Evolutionary conservation across 2,329 filamentous ascomycete genomes (phyloP).

Genomic region (Rutstroemia sp.): DNA sequence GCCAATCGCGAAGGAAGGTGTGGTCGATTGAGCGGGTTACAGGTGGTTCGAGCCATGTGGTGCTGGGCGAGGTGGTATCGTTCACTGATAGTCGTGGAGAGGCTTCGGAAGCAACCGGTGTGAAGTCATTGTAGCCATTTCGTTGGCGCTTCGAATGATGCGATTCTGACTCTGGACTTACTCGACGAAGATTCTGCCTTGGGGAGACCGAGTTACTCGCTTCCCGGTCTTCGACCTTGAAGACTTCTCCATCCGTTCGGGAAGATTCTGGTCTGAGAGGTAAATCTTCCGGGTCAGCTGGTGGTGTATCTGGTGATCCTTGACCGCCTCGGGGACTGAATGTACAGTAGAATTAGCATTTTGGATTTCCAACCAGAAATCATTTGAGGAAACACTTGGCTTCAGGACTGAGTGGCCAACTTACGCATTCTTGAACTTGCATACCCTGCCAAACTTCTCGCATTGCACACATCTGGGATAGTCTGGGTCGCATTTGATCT

Average conservation of each 20-base stretch:
- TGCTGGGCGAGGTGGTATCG: slow-evolving; percentile 18
- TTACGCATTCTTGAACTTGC: slow-evolving; percentile 81
- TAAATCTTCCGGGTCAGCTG: slow-evolving; percentile 27
- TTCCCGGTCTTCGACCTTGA: slow-evolving; percentile 24
- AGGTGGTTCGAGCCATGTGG: slow-evolving; percentile 17
- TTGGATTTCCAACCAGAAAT: neutral
- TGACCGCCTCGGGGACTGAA: slow-evolving; percentile 30
- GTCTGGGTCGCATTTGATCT: slow-evolving; percentile 93
- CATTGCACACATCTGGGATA: slow-evolving; percentile 84
- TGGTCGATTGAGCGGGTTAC: slow-evolving; percentile 12
- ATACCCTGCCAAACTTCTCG: slow-evolving; percentile 80
- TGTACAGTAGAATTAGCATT: slow-evolving; percentile 31
- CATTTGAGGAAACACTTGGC: neutral
- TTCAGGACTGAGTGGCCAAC: slow-evolving; percentile 30
- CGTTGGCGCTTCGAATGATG: slow-evolving; percentile 27
- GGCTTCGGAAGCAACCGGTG: slow-evolving; percentile 26
- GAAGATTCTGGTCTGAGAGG: slow-evolving; percentile 24
- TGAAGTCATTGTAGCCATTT: slow-evolving; percentile 26
- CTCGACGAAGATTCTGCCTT: slow-evolving; percentile 18
- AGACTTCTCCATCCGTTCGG: slow-evolving; percentile 24
- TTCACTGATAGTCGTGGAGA: slow-evolving; percentile 22
- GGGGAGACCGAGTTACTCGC: slow-evolving; percentile 24
- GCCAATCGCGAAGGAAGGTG: slow-evolving; percentile 20
- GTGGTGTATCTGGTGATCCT: slow-evolving; percentile 29
- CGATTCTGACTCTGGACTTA: slow-evolving; percentile 24